These are phyloP conservation scores for Cyberlindnera nakhonratchasimensis DNA, from an alignment of 805 yeast genomes.

Conservation along the genomic window DNA sequence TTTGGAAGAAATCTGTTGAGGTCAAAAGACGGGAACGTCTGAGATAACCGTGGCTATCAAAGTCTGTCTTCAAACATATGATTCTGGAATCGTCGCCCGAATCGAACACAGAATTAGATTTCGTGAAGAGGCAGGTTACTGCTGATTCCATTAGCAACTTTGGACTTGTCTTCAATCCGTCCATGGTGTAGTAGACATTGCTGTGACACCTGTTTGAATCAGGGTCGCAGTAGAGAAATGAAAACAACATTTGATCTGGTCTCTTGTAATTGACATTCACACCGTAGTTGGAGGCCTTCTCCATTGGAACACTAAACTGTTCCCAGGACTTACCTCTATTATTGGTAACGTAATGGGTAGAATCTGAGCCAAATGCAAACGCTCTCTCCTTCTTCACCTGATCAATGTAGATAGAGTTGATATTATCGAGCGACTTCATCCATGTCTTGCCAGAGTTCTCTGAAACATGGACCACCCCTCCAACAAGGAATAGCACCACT, in stretches of 20 bases:
- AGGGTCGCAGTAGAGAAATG: constrained; percentile 26
- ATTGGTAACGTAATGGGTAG: constrained; percentile 35
- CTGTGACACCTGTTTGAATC: constrained; percentile 31
- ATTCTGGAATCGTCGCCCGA: constrained; percentile 32
- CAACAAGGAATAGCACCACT: constrained; percentile 17
- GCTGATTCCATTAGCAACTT: constrained; percentile 22
- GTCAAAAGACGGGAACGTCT: constrained; percentile 30
- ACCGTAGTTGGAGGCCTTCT: constrained; percentile 21
- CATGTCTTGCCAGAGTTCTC: constrained; percentile 46
- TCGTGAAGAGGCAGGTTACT: constrained; percentile 33
- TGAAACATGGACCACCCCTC: constrained; percentile 39
- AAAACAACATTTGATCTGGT: constrained; percentile 37
- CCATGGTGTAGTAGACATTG: constrained; percentile 39
- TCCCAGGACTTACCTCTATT: constrained; percentile 44
- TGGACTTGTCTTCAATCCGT: constrained; percentile 40
- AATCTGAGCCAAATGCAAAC: constrained; percentile 34
- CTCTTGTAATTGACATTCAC: constrained; percentile 39
- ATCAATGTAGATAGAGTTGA: constrained; percentile 28
- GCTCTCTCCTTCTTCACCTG: constrained; percentile 38
- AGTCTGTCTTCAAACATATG: constrained; percentile 42
- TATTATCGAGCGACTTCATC: constrained; percentile 34
- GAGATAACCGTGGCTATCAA: constrained; percentile 33
- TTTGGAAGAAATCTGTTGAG: constrained; percentile 45
- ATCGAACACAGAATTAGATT: constrained; percentile 25
- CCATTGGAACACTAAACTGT: constrained; percentile 29